Evolutionary conservation across 345 rosid genomes (phyloP), one percentile per base, ranked within the genome.

Genomic region (Schrenkiella parvula): DNA sequence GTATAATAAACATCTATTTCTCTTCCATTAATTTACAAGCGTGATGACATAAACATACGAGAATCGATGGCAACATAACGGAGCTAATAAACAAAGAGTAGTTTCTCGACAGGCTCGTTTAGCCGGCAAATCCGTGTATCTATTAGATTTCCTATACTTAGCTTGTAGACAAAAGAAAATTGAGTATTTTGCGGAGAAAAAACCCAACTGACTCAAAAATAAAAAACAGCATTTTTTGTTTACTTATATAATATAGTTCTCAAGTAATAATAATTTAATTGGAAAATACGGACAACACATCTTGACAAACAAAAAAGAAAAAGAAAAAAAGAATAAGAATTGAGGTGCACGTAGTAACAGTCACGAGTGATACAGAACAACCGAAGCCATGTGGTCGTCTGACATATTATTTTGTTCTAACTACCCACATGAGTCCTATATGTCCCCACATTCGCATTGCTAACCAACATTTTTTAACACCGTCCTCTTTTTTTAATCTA

Each of bases 341-440:
- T 67, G 73, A 74, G 52, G 61, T 66, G 68, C 68, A 74, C 62
- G 68, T 50, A 66, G 78, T 60, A 66, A 74, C 68, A 66, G 78
- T 66, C 73, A 66, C 73, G 78, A 74, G 73, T 66, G 73, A 48
- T 50, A 59, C 78, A 66, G 68, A 66, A 66, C 60, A 50, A 74
- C 73, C 63, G 68, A 67, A 74, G 78, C 78, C 78, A 74, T 74
- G 78, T 74, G 78, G 23, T 53, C 12, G 26, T 47, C 63, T 66
- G 73, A 67, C 78, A 59, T 14, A 12, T 29, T 66, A n/a, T 66
- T 68, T 31, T 4, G 50, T 74, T 58, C 44, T n/a, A 74, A 73
- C 67, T 28, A 74, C 66, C 51, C 72, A 73, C 77, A 56, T 73
- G 72, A 34, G 29, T 73, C 17, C 77, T 52, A 31, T 53, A 70